These are phyloP conservation scores for Penicillium frequentans DNA, from an alignment of 2,329 filamentous ascomycete species.

Conservation along the genomic window DNA sequence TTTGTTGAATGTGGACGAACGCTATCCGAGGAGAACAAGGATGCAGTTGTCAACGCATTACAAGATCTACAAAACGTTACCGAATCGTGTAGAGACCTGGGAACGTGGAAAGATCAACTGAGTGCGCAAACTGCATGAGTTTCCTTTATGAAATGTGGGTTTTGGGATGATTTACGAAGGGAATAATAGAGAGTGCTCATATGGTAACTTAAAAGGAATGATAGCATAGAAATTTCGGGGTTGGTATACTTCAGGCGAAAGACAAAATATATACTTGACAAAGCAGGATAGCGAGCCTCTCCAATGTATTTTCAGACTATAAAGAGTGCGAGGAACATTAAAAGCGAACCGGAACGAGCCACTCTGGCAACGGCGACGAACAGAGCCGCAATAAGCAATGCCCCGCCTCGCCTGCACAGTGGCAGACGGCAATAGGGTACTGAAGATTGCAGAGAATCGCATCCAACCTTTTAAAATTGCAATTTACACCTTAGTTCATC, in stretches of 20 bases:
- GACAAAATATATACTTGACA: not conserved
- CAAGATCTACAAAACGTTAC: slow-evolving; percentile 36
- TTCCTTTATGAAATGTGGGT: not conserved
- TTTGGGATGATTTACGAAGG: not conserved
- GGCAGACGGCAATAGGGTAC: slow-evolving; percentile 14
- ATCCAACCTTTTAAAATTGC: slow-evolving; percentile 31
- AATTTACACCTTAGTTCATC: slow-evolving; percentile 29
- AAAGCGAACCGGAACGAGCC: slow-evolving; percentile 15
- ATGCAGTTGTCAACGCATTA: slow-evolving; percentile 33
- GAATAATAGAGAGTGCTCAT: not conserved
- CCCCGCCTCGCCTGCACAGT: slow-evolving; percentile 11
- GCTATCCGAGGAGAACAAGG: slow-evolving; percentile 26
- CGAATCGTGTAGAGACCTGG: slow-evolving; percentile 39
- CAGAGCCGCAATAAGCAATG: slow-evolving; percentile 13
- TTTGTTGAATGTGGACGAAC: slow-evolving; percentile 81
- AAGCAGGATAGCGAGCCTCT: slow-evolving; percentile 7
- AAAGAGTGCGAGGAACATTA: slow-evolving; percentile 17
- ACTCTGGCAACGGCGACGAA: slow-evolving; percentile 14
- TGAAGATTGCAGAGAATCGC: slow-evolving; percentile 22
- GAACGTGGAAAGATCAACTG: slow-evolving; percentile 43
- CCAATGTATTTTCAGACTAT: slow-evolving; percentile 11
- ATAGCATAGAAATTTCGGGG: not conserved
- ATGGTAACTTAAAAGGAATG: not conserved
- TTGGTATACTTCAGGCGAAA: not conserved
- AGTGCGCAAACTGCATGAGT: not conserved